Base-by-base conservation (phyloP, 2,329 filamentous ascomycete species). In the Ceratocystis variospora region DNA sequence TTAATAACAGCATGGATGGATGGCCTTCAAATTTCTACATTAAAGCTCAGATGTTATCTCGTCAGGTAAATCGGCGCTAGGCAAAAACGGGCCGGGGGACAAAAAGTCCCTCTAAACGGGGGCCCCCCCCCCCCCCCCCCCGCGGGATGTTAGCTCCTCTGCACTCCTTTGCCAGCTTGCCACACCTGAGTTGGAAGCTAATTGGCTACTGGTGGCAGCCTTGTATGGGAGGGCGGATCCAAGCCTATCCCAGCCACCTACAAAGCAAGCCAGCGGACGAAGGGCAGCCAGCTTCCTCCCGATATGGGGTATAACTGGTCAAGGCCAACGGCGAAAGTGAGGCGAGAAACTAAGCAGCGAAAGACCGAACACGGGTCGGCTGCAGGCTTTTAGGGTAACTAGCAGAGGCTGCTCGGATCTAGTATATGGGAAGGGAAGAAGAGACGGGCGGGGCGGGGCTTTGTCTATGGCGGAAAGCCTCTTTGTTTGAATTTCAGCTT, bases 171-270 rank as follows among this genome's bases (percentile, higher is more conserved):
- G 17, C 12, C 28, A 17, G 25, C 53, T 31, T 31, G 12, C 31
- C n/a, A 37, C 37, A 10, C 55, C 28, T 5, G n/a, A 31, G 10
- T 7, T 31, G 53, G 12, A 28, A 12, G 15, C 53, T 31, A 31
- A 22, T 31, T 57, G 53, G 53, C 28, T 57, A 28, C 3, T 57
- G 53, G 53, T 17, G 12, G 53, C n/a, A 57, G 25, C 22, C 53
- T 57, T 57, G 53, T 57, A 28, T 57, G 45, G 45, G n/a, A 19
- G 10, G 12, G 19, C 53, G 53, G 28, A 59, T n/a, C 28, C n/a
- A n/a, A n/a, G 55, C 55, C 55, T 59, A 59, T 59, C 55, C 55
- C 55, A 59, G 55, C 55, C 28, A 57, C 53, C 28, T 28, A 17
- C 53, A 57, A 17, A 57, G 25, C 22, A 57, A 12, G 31, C 33